Base-by-base conservation (phyloP, 176 grass and related monocot genomes). In the Eleusine coracana region DNA sequence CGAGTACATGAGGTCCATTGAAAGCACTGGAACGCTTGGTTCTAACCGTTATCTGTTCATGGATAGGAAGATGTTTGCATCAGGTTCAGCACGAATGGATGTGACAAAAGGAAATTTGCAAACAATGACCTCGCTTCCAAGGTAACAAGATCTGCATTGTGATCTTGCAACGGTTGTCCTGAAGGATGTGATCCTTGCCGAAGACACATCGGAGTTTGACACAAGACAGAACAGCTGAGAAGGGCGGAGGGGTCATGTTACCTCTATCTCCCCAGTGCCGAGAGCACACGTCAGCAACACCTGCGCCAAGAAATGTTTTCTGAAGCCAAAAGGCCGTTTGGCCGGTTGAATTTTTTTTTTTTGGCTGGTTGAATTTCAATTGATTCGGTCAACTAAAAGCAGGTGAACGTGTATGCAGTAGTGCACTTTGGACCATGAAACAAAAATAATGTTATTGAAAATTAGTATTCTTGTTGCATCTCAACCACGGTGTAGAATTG, bases 1-100 rank as follows among this genome's bases (percentile, higher is more conserved):
- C 0, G 92, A 91, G 89, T 94, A 94, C 80, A 91, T 94, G 92
- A 86, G 84, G 28, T 94, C 92, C 81, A 91, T 91, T 10, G 92
- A 94, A 63, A 94, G 92, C 73, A 78, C 56, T 0, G 92, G 91
- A 18, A 90, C 88, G 10, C 79, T 86, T 17, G 88, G 92, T 3
- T 94, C 92, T 20, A 94, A 94, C 44, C 89, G 92, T 45, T 87
- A 86, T 49, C 67, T 80, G 39, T 87, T 89, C 68, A 37, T 89
- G 23, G 86, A 94, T 18, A 89, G 86, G 77, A 94, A 81, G 69
- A 85, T 89, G 76, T 66, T 82, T 64, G 75, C 68, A 23, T 80
- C 86, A 66, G 84, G 80, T 66, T 88, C 86, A 29, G 76, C 61
- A 3, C 42, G 44, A 37, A 73, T 88, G 29, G 86, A 88, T 5